A percentile compares a stretch with the other conserved stretches of the same genome.
These are phyloP conservation scores for Solanum pimpinellifolium DNA, from an alignment of 257 asterid genomes.

Conservation along the genomic window DNA sequence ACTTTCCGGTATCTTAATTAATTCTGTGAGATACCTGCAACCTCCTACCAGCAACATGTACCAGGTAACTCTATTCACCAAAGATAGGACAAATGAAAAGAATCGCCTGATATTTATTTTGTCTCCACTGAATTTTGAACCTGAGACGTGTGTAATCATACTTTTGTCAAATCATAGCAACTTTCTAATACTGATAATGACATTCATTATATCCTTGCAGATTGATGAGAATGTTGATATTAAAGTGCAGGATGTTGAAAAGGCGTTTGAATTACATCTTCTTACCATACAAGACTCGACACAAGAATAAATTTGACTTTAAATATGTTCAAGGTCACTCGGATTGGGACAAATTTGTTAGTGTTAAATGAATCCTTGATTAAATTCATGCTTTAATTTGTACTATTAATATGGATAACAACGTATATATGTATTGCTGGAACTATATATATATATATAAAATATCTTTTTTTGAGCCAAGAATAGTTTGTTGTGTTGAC, in stretches of 20 bases:
- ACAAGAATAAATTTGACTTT: background rate
- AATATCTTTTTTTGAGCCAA: background rate
- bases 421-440: background rate
- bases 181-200: background rate
- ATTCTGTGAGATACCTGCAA: background rate
- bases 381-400: background rate
- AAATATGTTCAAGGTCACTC: background rate
- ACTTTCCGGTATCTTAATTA: no score
- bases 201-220: background rate
- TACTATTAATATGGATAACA: background rate
- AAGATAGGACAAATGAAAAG: background rate
- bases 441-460: no score
- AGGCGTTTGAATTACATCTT: background rate
- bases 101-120: background rate
- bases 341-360: background rate
- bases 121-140: background rate
- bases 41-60: background rate
- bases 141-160: background rate
- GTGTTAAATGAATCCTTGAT: background rate
- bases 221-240: background rate
- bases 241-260: background rate
- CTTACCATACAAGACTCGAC: background rate
- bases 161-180: background rate
- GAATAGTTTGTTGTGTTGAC: background rate
- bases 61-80: background rate